Evolutionary conservation across 2,329 filamentous ascomycete species (phyloP).

Genomic region (Chrysoporthe deuterocubensis): DNA sequence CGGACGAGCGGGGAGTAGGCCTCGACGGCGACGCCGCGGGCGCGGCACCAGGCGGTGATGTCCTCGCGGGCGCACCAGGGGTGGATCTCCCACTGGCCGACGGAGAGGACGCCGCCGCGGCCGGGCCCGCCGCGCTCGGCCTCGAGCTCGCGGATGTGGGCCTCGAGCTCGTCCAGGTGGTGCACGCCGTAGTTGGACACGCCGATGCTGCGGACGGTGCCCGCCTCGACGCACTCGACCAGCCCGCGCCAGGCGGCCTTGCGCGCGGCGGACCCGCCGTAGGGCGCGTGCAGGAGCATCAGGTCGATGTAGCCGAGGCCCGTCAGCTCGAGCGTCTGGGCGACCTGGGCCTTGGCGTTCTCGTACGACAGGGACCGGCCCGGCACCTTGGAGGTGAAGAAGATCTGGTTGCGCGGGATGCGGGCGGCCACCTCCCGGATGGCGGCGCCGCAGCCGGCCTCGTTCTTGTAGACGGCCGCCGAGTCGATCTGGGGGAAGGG

Average conservation of each 20-base stretch:
- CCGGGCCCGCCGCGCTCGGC: slow-evolving; percentile 62
- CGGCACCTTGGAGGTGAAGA: slow-evolving; percentile 63
- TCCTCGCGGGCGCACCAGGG: slow-evolving; percentile 84
- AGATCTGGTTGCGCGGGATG: slow-evolving; percentile 52
- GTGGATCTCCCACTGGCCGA: slow-evolving; percentile 89
- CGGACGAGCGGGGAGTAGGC: slow-evolving; percentile 65
- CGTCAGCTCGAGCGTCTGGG: slow-evolving; percentile 64
- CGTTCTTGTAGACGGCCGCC: slow-evolving; percentile 56
- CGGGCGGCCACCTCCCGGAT: slow-evolving; percentile 44
- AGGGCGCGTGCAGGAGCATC: slow-evolving; percentile 65
- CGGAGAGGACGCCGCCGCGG: slow-evolving; percentile 73
- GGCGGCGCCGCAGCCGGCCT: slow-evolving; percentile 51
- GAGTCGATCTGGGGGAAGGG: slow-evolving; percentile 53
- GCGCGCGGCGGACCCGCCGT: slow-evolving; percentile 58
- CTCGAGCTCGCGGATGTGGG: slow-evolving; percentile 65
- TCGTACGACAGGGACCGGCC: slow-evolving; percentile 58
- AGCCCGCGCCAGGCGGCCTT: slow-evolving; percentile 66
- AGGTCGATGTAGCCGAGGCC: slow-evolving; percentile 71
- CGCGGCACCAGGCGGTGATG: slow-evolving; percentile 76
- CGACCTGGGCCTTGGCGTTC: slow-evolving; percentile 64
- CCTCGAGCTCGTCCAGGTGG: slow-evolving; percentile 64
- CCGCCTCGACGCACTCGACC: slow-evolving; percentile 65
- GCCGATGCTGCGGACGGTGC: slow-evolving; percentile 64
- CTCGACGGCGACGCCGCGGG: slow-evolving; percentile 65
- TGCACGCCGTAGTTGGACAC: slow-evolving; percentile 69